Conservation (phyloP, 2,329 filamentous ascomycete genomes). For the Bipolaris cookei region DNA sequence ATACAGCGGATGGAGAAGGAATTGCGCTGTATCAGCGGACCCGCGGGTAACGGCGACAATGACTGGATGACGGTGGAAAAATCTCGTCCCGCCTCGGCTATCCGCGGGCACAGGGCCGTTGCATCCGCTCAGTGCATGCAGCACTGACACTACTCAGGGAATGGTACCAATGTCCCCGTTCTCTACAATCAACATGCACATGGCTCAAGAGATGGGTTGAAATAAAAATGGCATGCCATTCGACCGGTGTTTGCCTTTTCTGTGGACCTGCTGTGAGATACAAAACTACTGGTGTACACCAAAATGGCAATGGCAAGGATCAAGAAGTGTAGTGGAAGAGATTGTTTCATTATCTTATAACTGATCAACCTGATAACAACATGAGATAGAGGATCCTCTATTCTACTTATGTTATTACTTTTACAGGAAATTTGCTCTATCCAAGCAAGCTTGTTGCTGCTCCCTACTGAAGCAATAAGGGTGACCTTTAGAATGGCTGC, state of each 20-base stretch:
- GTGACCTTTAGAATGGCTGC: too few relatives aligned
- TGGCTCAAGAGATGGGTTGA: neutral
- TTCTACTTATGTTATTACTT: neutral
- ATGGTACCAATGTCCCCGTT: neutral
- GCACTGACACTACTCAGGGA: neutral
- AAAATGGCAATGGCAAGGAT: too few relatives aligned
- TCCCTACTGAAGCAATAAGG: too few relatives aligned
- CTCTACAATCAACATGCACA: neutral
- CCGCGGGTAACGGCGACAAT: constrained; percentile 28
- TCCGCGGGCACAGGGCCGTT: constrained; percentile 6
- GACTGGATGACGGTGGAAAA: constrained; percentile 40
- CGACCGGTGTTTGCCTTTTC: neutral
- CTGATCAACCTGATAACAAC: neutral
- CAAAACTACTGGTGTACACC: too few relatives aligned
- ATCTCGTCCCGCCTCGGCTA: constrained; percentile 39
- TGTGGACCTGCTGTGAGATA: neutral
- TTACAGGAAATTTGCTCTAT: too few relatives aligned
- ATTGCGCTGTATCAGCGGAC: constrained; percentile 23
- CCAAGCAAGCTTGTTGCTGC: too few relatives aligned
- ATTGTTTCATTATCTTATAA: neutral
- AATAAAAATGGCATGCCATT: neutral
- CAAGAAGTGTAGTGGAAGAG: too few relatives aligned
- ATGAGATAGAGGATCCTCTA: neutral
- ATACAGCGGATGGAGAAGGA: constrained; percentile 40
- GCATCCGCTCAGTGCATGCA: neutral